Conservation (phyloP, 1,284 basidiomycete species). For the Sporisorium sorghi region DNA sequence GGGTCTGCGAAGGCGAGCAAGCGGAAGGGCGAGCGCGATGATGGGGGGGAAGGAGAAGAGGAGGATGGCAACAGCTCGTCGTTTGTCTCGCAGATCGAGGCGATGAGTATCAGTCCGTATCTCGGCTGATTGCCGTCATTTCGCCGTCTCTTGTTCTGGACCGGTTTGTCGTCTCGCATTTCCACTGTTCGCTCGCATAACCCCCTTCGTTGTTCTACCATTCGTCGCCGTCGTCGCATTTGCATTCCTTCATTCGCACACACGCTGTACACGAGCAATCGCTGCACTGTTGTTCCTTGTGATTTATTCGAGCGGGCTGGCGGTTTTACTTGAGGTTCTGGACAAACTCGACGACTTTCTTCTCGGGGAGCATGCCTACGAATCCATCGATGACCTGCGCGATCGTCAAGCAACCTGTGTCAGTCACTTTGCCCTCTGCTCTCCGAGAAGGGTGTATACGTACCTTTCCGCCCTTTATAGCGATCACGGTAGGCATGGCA, state of each 20-base stretch:
- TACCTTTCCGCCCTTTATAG: slow-evolving; percentile 54
- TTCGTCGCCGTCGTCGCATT: background rate
- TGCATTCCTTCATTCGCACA: background rate
- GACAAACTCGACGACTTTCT: slow-evolving; percentile 55
- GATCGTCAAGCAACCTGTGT: too few species aligned
- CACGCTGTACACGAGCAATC: slow-evolving; percentile 1
- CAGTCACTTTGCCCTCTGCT: too few species aligned
- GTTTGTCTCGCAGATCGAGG: slow-evolving; percentile 62
- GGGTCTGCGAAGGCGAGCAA: slow-evolving; percentile 8
- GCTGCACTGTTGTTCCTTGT: too few species aligned
- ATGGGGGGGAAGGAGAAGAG: slow-evolving; percentile 23
- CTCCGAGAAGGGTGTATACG: too few species aligned
- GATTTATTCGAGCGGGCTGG: too few species aligned
- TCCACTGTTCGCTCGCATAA: too few species aligned
- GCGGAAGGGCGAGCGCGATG: slow-evolving; percentile 6
- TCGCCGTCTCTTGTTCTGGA: background rate
- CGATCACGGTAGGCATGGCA: slow-evolving; percentile 60
- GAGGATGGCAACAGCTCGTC: slow-evolving; percentile 53
- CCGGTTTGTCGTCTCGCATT: background rate
- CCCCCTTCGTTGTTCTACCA: background rate
- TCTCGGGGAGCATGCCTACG: slow-evolving; percentile 57
- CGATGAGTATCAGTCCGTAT: slow-evolving; percentile 66
- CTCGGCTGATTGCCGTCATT: slow-evolving; percentile 13
- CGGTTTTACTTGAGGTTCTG: slow-evolving; percentile 31
- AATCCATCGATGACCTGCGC: slow-evolving; percentile 46